These are phyloP conservation scores for Clonostachys solani DNA, from an alignment of 2,329 filamentous ascomycete species.

Conservation along the genomic window DNA sequence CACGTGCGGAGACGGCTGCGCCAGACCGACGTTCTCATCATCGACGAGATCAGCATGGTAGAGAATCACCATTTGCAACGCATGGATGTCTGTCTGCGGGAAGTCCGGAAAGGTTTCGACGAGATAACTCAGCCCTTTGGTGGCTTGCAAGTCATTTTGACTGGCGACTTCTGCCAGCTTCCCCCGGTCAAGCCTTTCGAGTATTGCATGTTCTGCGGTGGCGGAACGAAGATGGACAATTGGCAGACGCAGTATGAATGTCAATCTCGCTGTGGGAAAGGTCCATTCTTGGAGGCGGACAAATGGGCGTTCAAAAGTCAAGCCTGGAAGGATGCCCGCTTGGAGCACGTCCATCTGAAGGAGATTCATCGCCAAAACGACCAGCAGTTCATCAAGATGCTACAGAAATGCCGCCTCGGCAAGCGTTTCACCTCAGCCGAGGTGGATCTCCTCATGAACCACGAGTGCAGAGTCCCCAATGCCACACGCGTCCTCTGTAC, in stretches of 20 bases:
- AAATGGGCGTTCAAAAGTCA: slow-evolving; percentile 58
- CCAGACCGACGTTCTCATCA: slow-evolving; percentile 50
- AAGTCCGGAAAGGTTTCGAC: not conserved
- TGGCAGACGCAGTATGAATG: slow-evolving; percentile 10
- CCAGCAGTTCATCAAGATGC: slow-evolving; percentile 43
- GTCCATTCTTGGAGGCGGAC: slow-evolving; percentile 36
- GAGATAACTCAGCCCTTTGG: slow-evolving; percentile 10
- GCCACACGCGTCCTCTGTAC: slow-evolving; percentile 9
- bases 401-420: slow-evolving; percentile 51
- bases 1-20: slow-evolving; percentile 25
- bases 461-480: slow-evolving; percentile 27
- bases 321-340: slow-evolving; percentile 50
- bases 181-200: slow-evolving; percentile 54
- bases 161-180: slow-evolving; percentile 53
- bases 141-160: slow-evolving; percentile 15
- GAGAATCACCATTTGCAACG: slow-evolving; percentile 34
- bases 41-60: slow-evolving; percentile 66
- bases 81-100: slow-evolving; percentile 23
- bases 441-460: slow-evolving; percentile 35
- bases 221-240: not conserved
- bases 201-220: slow-evolving; percentile 10
- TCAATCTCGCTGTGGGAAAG: no score
- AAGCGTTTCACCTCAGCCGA: slow-evolving; percentile 27
- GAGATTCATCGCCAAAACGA: slow-evolving; percentile 56
- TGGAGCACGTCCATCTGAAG: slow-evolving; percentile 46